Conservation (phyloP, 1,284 basidiomycete genomes). For the Cutaneotrichosporon arboriforme region DNA sequence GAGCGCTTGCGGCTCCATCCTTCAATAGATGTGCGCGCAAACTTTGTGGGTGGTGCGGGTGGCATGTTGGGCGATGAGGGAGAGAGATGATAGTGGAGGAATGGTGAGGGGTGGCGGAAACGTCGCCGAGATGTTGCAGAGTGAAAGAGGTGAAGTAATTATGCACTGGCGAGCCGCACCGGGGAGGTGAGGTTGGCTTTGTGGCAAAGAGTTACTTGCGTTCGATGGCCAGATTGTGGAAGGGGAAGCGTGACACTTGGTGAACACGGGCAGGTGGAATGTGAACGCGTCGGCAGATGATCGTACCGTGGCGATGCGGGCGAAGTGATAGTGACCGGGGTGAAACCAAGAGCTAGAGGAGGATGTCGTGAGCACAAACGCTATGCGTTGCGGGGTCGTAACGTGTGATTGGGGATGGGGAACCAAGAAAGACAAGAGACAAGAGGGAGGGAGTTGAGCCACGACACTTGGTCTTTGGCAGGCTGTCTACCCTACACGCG, state of each 20-base stretch:
- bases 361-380: constrained; percentile 6
- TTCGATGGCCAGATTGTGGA: not conserved
- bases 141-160: constrained; percentile 1
- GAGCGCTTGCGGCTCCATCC: constrained; percentile 41
- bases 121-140: constrained; percentile 1
- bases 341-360: not conserved
- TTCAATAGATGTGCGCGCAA: constrained; percentile 39
- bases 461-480: not conserved
- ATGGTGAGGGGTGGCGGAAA: not conserved
- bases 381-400: not conserved
- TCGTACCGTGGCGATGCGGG: not conserved
- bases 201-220: not conserved
- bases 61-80: constrained; percentile 27
- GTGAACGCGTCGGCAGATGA: constrained; percentile 6
- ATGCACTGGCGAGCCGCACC: not conserved
- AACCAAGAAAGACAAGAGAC: not conserved
- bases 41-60: constrained; percentile 34
- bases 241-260: constrained; percentile 4
- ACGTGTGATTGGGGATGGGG: not conserved
- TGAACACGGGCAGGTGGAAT: not conserved
- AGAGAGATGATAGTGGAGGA: not conserved
- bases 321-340: not conserved
- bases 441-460: not conserved
- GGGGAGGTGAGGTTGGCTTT: not conserved
- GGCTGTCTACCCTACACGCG: no score